Conservation (phyloP, 805 yeast genomes). For the Candida succiphila region DNA sequence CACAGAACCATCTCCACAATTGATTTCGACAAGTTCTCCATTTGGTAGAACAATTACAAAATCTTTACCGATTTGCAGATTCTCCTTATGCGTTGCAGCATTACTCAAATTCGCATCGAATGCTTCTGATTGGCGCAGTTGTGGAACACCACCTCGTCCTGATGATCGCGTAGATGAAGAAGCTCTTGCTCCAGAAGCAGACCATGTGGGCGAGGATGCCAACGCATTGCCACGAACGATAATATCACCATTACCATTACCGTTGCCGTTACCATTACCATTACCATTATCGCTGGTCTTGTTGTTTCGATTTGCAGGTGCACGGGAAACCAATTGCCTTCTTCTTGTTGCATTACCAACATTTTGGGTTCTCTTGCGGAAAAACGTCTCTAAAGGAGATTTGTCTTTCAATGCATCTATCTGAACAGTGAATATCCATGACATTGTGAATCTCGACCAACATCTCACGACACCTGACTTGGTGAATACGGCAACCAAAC, state of each 20-base stretch:
- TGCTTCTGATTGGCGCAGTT: not conserved
- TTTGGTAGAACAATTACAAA: constrained; percentile 41
- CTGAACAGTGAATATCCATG: constrained; percentile 47
- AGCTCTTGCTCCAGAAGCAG: not conserved
- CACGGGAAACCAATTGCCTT: constrained; percentile 11
- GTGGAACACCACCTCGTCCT: not conserved
- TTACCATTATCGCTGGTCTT: no score
- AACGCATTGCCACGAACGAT: no score
- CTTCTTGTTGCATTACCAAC: constrained; percentile 30
- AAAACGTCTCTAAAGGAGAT: constrained; percentile 45
- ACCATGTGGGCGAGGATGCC: not conserved
- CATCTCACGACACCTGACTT: constrained; percentile 45
- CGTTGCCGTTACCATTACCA: no score
- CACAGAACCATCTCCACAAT: constrained; percentile 38
- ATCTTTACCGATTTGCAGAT: constrained; percentile 23
- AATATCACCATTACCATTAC: no score
- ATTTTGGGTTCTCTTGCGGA: constrained; percentile 39
- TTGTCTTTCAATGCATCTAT: constrained; percentile 28
- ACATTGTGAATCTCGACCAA: constrained; percentile 45
- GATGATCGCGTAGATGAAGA: not conserved
- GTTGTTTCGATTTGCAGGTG: constrained; percentile 8
- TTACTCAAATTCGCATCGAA: no score
- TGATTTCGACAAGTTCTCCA: constrained; percentile 39
- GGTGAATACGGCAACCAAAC: constrained; percentile 44
- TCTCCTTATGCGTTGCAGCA: not conserved